phyloP scores from a whole-genome alignment of 108 stramenopile species.

The Stephanodiscus minutulus region DNA sequence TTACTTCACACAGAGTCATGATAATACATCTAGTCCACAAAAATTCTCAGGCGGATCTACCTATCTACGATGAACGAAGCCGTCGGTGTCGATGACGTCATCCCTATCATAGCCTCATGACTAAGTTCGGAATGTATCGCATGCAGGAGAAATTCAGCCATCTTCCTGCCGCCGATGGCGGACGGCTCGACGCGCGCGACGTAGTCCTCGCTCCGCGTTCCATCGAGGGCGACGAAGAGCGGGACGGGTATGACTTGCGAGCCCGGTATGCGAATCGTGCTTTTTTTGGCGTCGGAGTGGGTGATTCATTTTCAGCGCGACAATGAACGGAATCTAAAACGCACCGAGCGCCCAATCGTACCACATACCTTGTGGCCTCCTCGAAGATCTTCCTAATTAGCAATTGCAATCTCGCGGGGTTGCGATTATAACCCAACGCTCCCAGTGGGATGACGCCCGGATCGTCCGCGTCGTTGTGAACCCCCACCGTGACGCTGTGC shows the following conservation, averaged over 20 bases:
- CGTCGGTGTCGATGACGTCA: background rate
- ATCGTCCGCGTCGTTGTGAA: constrained; percentile 91
- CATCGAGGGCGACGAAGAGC: constrained; percentile 78
- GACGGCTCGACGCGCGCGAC: constrained; percentile 90
- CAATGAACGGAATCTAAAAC: background rate
- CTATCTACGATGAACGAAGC: background rate
- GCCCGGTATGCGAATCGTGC: constrained; percentile 64
- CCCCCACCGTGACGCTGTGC: constrained; percentile 81
- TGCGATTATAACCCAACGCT: constrained; percentile 73
- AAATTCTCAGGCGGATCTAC: background rate
- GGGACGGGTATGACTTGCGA: constrained; percentile 80
- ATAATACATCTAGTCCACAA: background rate
- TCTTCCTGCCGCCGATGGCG: constrained; percentile 77
- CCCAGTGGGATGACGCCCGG: constrained; percentile 76
- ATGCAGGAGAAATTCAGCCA: constrained; percentile 83
- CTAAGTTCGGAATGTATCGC: constrained; percentile 27
- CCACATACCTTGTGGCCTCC: constrained; percentile 64
- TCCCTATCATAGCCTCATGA: background rate
- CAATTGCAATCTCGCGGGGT: constrained; percentile 72
- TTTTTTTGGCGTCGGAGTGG: constrained; percentile 7
- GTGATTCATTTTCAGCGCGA: constrained; percentile 6
- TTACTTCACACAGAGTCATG: background rate
- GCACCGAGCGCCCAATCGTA: background rate
- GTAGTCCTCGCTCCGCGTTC: constrained; percentile 78
- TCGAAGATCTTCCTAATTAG: constrained; percentile 73